A percentile compares a stretch with the other conserved stretches of the same genome.
Evolutionary conservation across 306 rosid genomes (phyloP).

Genomic region (Gillenia trifoliata): DNA sequence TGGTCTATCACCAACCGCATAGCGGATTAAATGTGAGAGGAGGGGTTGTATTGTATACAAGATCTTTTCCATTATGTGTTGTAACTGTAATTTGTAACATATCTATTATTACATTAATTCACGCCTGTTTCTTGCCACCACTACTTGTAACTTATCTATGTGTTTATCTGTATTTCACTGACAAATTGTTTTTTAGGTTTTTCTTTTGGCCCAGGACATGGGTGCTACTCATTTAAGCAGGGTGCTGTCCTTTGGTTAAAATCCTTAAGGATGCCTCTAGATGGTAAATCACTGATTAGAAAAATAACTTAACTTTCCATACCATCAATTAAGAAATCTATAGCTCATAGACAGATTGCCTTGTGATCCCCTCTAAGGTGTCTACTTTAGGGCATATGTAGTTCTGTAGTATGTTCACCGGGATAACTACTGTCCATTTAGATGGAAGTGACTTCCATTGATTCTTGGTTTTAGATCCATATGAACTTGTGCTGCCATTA

Average conservation of each 20-base stretch:
- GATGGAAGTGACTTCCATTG: conserved; percentile 19
- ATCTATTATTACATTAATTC: conserved; percentile 8
- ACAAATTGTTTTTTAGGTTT: conserved; percentile 44
- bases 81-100: background rate
- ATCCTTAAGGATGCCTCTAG: conserved; percentile 57
- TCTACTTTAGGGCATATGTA: conserved; percentile 12
- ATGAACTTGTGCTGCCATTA: background rate
- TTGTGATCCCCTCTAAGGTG: background rate
- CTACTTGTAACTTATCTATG: conserved; percentile 17
- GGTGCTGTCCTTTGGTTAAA: conserved; percentile 55
- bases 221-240: conserved; percentile 46
- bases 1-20: background rate
- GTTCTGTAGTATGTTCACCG: conserved; percentile 14
- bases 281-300: conserved; percentile 57
- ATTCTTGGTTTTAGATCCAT: conserved; percentile 13
- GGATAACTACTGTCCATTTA: conserved; percentile 8
- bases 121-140: conserved; percentile 11
- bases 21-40: background rate
- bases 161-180: conserved; percentile 32
- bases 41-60: background rate
- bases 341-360: conserved; percentile 19
- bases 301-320: conserved; percentile 27
- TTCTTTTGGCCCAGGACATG: conserved; percentile 39
- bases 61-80: background rate
- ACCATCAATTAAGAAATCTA: conserved; percentile 22